phyloP scores from a whole-genome alignment of 768 basidiomycete genomes.

The Lactarius deliciosus region DNA sequence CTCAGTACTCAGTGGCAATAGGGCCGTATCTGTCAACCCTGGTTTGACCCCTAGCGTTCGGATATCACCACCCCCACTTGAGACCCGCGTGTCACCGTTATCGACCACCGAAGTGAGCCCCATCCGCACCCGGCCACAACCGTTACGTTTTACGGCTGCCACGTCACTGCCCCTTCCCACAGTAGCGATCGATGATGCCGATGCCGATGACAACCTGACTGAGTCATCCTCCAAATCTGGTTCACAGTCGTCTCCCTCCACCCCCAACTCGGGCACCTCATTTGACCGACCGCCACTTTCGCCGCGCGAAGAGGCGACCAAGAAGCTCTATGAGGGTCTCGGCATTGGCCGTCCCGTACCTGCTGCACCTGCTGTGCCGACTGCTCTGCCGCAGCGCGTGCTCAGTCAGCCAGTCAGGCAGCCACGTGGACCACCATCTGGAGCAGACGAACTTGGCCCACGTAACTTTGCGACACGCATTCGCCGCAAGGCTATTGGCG shows the following conservation, averaged over 20 bases:
- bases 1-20: constrained; percentile 67
- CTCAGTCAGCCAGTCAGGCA: constrained; percentile 77
- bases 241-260: constrained; percentile 66
- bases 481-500: constrained; percentile 81
- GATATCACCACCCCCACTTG: constrained; percentile 69
- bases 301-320: constrained; percentile 82
- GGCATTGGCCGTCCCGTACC: constrained; percentile 70
- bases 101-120: constrained; percentile 35
- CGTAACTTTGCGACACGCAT: constrained; percentile 89
- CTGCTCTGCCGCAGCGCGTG: constrained; percentile 46
- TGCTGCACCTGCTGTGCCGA: constrained; percentile 40
- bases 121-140: constrained; percentile 64
- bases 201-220: constrained; percentile 31
- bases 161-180: constrained; percentile 32
- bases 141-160: constrained; percentile 49
- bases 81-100: constrained; percentile 56
- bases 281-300: constrained; percentile 56
- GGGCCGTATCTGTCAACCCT: constrained; percentile 46
- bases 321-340: constrained; percentile 86
- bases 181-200: constrained; percentile 32
- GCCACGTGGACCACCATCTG: constrained; percentile 84
- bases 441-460: constrained; percentile 81
- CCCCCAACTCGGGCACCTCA: constrained; percentile 70
- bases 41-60: constrained; percentile 59
- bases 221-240: constrained; percentile 54